phyloP scores from a whole-genome alignment of 495 filamentous ascomycete species.

The Glarea lozoyensis region DNA sequence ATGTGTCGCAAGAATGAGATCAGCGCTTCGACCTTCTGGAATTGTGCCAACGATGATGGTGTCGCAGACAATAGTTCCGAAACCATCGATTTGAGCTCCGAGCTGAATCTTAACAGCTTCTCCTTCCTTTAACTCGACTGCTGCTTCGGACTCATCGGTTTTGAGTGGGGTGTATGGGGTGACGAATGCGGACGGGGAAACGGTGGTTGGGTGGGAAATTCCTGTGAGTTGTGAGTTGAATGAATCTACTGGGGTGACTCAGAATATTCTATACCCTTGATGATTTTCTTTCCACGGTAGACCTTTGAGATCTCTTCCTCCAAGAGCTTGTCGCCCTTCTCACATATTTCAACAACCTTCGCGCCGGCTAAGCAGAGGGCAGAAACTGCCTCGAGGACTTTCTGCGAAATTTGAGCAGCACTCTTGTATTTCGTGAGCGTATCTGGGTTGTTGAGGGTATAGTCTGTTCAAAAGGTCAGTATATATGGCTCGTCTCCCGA shows the following conservation, averaged over 20 bases:
- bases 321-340: constrained; percentile 89
- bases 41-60: constrained; percentile 65
- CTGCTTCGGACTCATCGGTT: constrained; percentile 77
- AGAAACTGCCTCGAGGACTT: constrained; percentile 78
- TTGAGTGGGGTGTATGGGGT: constrained; percentile 92
- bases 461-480: constrained; percentile 61
- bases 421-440: constrained; percentile 98
- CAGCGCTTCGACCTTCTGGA: constrained; percentile 65
- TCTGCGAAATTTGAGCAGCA: constrained; percentile 88
- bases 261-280: constrained; percentile 49
- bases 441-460: constrained; percentile 91
- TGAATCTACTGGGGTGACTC: not conserved
- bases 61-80: constrained; percentile 93
- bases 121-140: constrained; percentile 63
- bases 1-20: constrained; percentile 83
- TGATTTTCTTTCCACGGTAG: constrained; percentile 95
- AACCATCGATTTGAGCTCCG: constrained; percentile 95
- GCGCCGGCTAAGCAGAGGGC: constrained; percentile 76
- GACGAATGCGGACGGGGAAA: constrained; percentile 89
- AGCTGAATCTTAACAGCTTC: constrained; percentile 94
- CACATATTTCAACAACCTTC: constrained; percentile 87
- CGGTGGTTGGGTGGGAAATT: constrained; percentile 72
- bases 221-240: constrained; percentile 10
- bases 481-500: not conserved
- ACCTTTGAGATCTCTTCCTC: constrained; percentile 92